A percentile compares a stretch with the other conserved stretches of the same genome.
These are phyloP conservation scores for Chlorella sp. DNA, from an alignment of 139 green algal genomes.

Conservation along the genomic window DNA sequence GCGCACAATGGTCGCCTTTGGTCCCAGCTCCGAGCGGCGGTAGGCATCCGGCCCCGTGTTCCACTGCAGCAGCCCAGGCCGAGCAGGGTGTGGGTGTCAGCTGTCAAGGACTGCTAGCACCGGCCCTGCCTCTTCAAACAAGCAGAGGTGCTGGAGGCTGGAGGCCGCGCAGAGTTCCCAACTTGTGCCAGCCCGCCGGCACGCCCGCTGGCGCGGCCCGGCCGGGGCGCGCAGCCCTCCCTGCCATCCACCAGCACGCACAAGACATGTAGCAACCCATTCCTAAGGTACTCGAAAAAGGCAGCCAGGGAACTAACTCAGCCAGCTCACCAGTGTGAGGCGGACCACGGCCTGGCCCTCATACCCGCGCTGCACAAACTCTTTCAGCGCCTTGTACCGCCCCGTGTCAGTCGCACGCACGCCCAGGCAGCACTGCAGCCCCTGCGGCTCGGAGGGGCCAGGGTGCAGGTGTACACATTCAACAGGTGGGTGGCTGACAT, in stretches of 20 bases:
- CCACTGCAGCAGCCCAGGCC: conserved; percentile 18
- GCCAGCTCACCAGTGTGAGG: conserved; percentile 61
- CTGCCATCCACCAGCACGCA: no score
- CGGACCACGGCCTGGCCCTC: conserved; percentile 30
- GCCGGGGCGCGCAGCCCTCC: no score
- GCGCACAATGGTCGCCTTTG: conserved; percentile 67
- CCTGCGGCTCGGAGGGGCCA: not conserved
- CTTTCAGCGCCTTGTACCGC: not conserved
- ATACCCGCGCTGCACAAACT: conserved; percentile 29
- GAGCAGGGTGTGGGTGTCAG: no score
- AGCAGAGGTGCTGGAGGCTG: not conserved
- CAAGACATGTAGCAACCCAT: no score
- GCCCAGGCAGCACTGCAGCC: conserved; percentile 78
- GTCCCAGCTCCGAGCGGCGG: conserved; percentile 55
- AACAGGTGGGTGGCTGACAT: no score
- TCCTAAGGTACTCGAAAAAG: no score
- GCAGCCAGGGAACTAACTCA: no score
- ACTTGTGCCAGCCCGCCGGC: no score
- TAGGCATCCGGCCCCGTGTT: conserved; percentile 73
- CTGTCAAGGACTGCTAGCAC: no score
- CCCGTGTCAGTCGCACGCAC: conserved; percentile 5
- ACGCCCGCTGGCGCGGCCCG: no score
- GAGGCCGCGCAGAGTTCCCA: no score
- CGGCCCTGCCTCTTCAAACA: not conserved
- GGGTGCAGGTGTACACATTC: no score